phyloP scores from a whole-genome alignment of 148 eudicot species.

The Mesembryanthemum crystallinum region DNA sequence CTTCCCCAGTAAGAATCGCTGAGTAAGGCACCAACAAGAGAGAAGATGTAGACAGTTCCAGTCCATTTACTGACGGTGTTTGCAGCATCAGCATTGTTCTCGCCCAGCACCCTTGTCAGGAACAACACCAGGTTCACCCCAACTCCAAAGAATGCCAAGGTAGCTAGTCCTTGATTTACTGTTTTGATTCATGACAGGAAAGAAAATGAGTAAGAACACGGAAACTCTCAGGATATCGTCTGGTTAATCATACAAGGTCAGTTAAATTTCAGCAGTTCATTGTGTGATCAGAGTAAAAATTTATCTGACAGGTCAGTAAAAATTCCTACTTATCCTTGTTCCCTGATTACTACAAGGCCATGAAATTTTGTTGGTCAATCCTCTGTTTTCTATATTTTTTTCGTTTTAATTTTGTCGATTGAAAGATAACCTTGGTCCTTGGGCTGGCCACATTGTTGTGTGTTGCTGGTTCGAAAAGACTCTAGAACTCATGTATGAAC shows the following conservation, averaged over 20 bases:
- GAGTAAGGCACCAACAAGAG: constrained; percentile 84
- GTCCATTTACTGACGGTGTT: constrained; percentile 94
- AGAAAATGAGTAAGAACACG: not conserved
- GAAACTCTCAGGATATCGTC: not conserved
- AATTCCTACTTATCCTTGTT: not conserved
- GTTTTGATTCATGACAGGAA: constrained; percentile 27
- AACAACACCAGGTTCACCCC: constrained; percentile 89
- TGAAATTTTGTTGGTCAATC: not conserved
- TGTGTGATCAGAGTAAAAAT: not conserved
- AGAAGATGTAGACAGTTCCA: constrained; percentile 91
- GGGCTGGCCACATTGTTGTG: not conserved
- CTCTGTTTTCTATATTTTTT: no score
- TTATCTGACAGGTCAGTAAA: not conserved
- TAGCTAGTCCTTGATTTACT: constrained; percentile 92
- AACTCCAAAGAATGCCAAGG: constrained; percentile 87
- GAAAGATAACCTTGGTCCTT: not conserved
- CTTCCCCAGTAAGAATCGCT: constrained; percentile 96
- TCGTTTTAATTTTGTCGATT: no score
- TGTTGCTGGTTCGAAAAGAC: not conserved
- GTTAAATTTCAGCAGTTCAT: not conserved
- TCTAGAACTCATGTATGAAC: not conserved
- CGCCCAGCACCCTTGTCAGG: constrained; percentile 73
- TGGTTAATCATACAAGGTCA: not conserved
- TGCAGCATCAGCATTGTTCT: constrained; percentile 85
- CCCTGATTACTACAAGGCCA: not conserved